Base-by-base conservation (phyloP, 495 filamentous ascomycete genomes). In the Extremus antarcticus region DNA sequence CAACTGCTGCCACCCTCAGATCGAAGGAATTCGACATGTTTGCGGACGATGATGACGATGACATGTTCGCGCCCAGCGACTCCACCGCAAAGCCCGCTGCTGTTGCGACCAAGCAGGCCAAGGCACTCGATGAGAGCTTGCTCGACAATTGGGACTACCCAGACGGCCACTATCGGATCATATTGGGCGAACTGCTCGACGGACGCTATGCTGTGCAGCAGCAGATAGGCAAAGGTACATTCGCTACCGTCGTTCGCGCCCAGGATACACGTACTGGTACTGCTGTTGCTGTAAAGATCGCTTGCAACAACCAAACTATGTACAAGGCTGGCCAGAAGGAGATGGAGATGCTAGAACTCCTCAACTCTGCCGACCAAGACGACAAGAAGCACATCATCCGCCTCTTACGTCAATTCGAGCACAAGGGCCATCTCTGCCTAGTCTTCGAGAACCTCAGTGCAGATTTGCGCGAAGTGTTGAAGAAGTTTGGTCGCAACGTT, bases 401-500 rank as follows among this genome's bases (percentile, higher is more conserved):
- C 57, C 81, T 96, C 39, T 82, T 91, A 64, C 78, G 88, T 40
- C 74, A 78, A 45, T 98, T 98, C 63, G 89, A 96, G 59, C 89
- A 95, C 72, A 96, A 95, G 72, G 83, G 82, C 11, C 92, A 98
- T 71, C 71, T 98, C 50, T 97, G 92, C 69, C 85, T 98, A 75
- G 90, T 90, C 0, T 98, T 97, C 70, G 92, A 98, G 70, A 91
- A 95, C 63, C 76, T 98, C 35, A 87, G 85, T 66, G 81, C 94
- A 71, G 95, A 98, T 66, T 73, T 98, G 23, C 86, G 92, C 41
- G 90, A 95, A 63, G 85, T 96, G n/a, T 70, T 98, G 55, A 95
- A 94, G 72, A 95, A 95, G 63, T 94, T 90, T 67, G 90, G 90
- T n/a, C 85, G 87, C 50, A 89, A 94, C 63, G 81, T 92, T 16